Conservation (phyloP, 305 asterid genomes). For the Stenogyne calaminthoides region DNA sequence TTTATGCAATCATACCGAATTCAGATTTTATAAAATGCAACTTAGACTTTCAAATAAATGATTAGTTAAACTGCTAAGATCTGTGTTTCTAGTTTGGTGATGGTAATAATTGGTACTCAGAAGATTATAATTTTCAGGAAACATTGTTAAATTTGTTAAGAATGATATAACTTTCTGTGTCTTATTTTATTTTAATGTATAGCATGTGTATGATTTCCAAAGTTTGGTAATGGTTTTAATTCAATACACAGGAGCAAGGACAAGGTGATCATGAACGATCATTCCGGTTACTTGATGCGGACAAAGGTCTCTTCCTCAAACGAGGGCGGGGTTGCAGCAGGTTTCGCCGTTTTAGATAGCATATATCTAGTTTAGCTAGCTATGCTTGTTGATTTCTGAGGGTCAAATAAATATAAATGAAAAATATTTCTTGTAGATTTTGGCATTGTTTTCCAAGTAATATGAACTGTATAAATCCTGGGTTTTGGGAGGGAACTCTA, state of each 20-base stretch:
- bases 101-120: too few relatives aligned
- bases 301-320: constrained; percentile 92
- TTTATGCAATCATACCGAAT: too few relatives aligned
- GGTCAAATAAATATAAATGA: background rate
- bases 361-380: constrained; percentile 65
- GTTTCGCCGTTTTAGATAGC: constrained; percentile 90
- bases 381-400: background rate
- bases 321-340: constrained; percentile 98
- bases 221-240: background rate
- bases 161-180: too few relatives aligned
- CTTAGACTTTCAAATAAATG: too few relatives aligned
- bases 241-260: constrained; percentile 59
- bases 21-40: too few relatives aligned
- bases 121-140: too few relatives aligned
- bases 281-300: constrained; percentile 86
- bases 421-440: background rate
- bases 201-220: background rate
- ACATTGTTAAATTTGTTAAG: too few relatives aligned
- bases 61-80: too few relatives aligned
- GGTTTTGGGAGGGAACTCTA: background rate
- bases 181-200: too few relatives aligned
- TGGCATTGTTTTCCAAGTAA: background rate
- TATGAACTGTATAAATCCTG: background rate
- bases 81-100: too few relatives aligned
- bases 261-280: constrained; percentile 55